phyloP scores from a whole-genome alignment of 23 red algal species.

The Chondrus crispus region DNA sequence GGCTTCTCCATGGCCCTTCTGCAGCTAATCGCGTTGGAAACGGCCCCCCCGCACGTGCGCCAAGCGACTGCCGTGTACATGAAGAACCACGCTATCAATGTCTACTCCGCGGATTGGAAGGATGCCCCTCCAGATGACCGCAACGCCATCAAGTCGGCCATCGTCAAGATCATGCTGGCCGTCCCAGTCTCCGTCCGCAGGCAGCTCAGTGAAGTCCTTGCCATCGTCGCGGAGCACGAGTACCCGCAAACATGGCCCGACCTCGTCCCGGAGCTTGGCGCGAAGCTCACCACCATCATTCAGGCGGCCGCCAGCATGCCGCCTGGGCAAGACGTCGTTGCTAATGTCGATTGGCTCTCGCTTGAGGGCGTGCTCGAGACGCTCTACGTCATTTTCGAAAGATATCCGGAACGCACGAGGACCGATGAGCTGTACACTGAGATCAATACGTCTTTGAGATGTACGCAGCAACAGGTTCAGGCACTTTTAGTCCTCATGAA shows the following conservation, averaged over 20 bases:
- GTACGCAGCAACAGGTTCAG: conserved; percentile 55
- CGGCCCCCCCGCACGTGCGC: conserved; percentile 50
- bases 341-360: conserved; percentile 42
- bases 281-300: conserved; percentile 5
- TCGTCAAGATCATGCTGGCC: conserved; percentile 49
- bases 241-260: conserved; percentile 82
- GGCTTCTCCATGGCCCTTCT: conserved; percentile 70
- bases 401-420: conserved; percentile 75
- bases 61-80: conserved; percentile 90
- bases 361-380: conserved; percentile 76
- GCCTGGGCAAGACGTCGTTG: neutral
- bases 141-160: conserved; percentile 44
- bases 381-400: conserved; percentile 84
- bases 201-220: conserved; percentile 69
- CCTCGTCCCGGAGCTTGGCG: conserved; percentile 69
- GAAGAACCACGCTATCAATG: conserved; percentile 76
- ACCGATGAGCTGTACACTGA: conserved; percentile 88
- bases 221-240: conserved; percentile 74
- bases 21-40: conserved; percentile 58
- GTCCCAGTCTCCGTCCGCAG: conserved; percentile 54
- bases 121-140: conserved; percentile 4
- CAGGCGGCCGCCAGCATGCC: neutral
- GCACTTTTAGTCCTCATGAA: conserved; percentile 42
- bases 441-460: conserved; percentile 67
- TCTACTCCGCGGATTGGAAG: conserved; percentile 57